These are phyloP conservation scores for Pelargonium myrrhifolium DNA, from an alignment of 441 rosid species.

Conservation along the genomic window DNA sequence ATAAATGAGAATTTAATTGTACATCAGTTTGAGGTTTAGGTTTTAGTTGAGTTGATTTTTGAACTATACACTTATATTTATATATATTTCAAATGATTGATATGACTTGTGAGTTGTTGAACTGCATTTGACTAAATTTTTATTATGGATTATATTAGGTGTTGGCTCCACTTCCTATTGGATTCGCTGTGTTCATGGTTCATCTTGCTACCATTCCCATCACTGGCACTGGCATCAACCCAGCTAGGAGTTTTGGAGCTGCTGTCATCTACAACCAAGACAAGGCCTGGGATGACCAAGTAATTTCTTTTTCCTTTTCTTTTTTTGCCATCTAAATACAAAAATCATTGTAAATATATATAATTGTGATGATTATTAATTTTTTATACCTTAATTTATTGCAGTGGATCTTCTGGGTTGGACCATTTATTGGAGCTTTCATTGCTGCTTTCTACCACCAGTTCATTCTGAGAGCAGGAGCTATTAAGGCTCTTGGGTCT, in stretches of 20 bases:
- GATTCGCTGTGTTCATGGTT: slow-evolving; percentile 35
- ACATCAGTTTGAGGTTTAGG: too few species aligned
- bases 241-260: slow-evolving; percentile 35
- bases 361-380: too few species aligned
- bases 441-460: slow-evolving; percentile 5
- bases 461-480: slow-evolving; percentile 3
- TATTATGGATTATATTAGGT: too few species aligned
- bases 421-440: slow-evolving; percentile 4
- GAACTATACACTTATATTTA: too few species aligned
- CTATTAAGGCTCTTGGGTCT: slow-evolving; percentile 1
- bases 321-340: too few species aligned
- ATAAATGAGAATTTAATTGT: too few species aligned
- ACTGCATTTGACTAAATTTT: too few species aligned
- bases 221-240: slow-evolving; percentile 36
- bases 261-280: slow-evolving; percentile 31
- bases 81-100: too few species aligned
- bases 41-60: too few species aligned
- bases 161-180: slow-evolving; percentile 25
- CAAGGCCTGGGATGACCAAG: slow-evolving; percentile 33
- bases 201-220: slow-evolving; percentile 32
- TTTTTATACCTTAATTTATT: neutral
- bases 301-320: neutral
- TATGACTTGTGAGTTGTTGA: too few species aligned
- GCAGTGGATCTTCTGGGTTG: slow-evolving; percentile 5
- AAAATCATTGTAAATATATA: too few species aligned